Percentiles rank a stretch among this genome's conserved stretches.
Conservation (phyloP, 345 rosid genomes). For the Murraya paniculata region DNA sequence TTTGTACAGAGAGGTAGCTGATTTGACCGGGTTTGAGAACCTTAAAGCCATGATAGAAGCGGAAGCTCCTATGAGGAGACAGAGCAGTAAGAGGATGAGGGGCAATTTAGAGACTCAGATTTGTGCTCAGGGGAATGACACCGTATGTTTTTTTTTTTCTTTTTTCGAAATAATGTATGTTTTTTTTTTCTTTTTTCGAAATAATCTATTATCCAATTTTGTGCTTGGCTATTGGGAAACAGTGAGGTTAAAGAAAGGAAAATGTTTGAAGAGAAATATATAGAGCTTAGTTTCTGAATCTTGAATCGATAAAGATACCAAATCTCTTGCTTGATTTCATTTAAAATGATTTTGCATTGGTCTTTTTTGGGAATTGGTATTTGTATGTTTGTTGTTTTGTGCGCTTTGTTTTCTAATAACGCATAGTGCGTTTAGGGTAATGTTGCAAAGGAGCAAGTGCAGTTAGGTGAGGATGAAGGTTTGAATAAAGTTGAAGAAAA, state of each 20-base stretch:
- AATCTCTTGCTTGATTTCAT: neutral
- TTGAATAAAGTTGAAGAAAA: neutral
- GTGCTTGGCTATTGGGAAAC: neutral
- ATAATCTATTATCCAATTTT: neutral
- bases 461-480: neutral
- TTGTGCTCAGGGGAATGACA: neutral
- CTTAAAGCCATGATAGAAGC: constrained; percentile 12
- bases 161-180: neutral
- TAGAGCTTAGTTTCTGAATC: neutral
- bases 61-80: constrained; percentile 9
- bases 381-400: neutral
- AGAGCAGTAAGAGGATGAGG: constrained; percentile 1
- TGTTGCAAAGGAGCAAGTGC: neutral
- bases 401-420: neutral
- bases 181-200: neutral
- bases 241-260: neutral
- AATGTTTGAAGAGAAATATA: neutral
- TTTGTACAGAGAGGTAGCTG: constrained; percentile 1
- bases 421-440: constrained; percentile 12
- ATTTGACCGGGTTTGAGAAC: constrained; percentile 8
- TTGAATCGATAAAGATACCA: neutral
- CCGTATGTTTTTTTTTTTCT: constrained; percentile 4
- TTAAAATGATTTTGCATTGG: neutral
- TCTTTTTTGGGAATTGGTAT: neutral
- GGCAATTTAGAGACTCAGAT: neutral